Conservation (phyloP, 2,329 filamentous ascomycete genomes). For the Achaetomium macrosporum region DNA sequence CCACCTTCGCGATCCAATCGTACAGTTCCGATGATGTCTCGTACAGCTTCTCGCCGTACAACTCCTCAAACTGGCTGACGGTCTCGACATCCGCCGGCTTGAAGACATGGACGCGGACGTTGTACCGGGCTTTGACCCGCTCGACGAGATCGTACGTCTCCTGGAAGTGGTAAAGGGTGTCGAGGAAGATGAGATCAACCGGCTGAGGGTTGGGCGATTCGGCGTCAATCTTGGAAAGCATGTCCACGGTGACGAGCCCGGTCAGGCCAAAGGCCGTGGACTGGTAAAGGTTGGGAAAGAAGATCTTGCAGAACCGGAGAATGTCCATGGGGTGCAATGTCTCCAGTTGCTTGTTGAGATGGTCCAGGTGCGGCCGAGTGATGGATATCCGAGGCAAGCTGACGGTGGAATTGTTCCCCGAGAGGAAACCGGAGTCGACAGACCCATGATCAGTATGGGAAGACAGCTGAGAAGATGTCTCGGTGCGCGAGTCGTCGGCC, state of each 20-base stretch:
- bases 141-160: constrained; percentile 72
- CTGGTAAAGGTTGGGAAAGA: constrained; percentile 84
- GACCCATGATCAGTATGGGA: constrained; percentile 35
- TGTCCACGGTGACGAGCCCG: constrained; percentile 76
- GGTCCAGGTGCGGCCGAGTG: constrained; percentile 79
- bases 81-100: constrained; percentile 73
- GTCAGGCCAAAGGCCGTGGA: constrained; percentile 79
- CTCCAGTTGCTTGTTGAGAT: constrained; percentile 85
- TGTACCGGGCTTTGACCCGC: constrained; percentile 67
- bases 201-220: constrained; percentile 51
- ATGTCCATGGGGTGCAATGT: constrained; percentile 86
- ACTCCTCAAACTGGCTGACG: constrained; percentile 69
- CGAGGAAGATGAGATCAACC: constrained; percentile 70
- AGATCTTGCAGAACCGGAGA: constrained; percentile 83
- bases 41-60: constrained; percentile 79
- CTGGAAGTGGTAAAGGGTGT: constrained; percentile 76
- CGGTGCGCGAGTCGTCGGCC: constrained; percentile 30
- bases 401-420: constrained; percentile 51
- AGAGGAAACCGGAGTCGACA: constrained; percentile 80
- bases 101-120: constrained; percentile 80
- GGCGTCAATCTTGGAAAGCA: constrained; percentile 69
- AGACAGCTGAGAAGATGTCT: constrained; percentile 36
- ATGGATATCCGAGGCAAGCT: constrained; percentile 76
- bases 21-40: constrained; percentile 83
- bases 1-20: constrained; percentile 96